Evolutionary conservation across 805 yeast genomes (phyloP).

Genomic region (Starmerella cellae): DNA sequence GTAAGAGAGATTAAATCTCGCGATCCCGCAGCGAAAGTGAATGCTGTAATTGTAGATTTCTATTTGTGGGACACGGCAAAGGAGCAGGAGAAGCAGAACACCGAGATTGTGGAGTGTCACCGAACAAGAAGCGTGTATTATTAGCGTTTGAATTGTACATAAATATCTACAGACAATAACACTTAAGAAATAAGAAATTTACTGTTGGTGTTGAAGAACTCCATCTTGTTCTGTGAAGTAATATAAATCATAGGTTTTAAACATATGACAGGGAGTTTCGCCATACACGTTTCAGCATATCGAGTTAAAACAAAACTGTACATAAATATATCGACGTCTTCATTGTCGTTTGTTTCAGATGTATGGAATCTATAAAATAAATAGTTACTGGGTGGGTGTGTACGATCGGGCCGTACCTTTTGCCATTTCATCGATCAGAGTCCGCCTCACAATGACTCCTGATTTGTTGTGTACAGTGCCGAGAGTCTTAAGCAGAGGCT

Average conservation of each 20-base stretch:
- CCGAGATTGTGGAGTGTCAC: constrained; percentile 27
- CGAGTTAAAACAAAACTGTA: neutral
- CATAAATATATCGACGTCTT: neutral
- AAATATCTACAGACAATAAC: too few relatives aligned
- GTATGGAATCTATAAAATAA: neutral
- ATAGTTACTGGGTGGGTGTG: neutral
- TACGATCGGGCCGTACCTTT: neutral
- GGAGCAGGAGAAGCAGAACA: constrained; percentile 23
- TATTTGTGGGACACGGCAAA: constrained; percentile 37
- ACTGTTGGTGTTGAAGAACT: too few relatives aligned
- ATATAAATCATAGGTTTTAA: too few relatives aligned
- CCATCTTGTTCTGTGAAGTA: too few relatives aligned
- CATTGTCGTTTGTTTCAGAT: too few relatives aligned
- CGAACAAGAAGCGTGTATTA: constrained; percentile 31
- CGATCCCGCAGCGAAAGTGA: constrained; percentile 20
- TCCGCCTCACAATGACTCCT: constrained; percentile 6
- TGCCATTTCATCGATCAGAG: constrained; percentile 17
- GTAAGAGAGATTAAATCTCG: constrained; percentile 18
- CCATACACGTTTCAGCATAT: too few relatives aligned
- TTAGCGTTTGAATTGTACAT: too few relatives aligned
- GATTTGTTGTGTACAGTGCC: constrained; percentile 14
- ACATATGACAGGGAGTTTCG: too few relatives aligned
- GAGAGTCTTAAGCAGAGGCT: constrained; percentile 14
- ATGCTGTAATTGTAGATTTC: constrained; percentile 33
- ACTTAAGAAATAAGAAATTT: too few relatives aligned